Base-by-base conservation (phyloP, 208 protist species). In the Crithidia mellificae region DNA sequence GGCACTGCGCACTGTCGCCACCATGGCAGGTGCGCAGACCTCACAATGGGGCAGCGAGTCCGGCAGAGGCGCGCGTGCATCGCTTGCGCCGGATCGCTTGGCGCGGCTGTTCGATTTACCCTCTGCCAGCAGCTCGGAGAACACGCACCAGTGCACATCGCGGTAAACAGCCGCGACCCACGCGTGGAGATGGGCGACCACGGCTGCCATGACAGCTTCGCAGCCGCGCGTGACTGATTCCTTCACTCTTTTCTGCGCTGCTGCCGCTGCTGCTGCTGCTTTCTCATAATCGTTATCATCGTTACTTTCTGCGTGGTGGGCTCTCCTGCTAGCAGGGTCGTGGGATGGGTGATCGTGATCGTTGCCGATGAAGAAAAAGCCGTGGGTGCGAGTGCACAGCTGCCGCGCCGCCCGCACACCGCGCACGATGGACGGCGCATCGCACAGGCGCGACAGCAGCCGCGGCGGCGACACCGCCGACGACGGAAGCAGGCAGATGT, bases 401-500 rank as follows among this genome's bases (percentile, higher is more conserved):
- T 52, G 24, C 32, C 49, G 54, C 0, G 53, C 41, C 7, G 52
- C 43, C 9, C 4, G 43, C 32, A 71, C 52, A 2, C 65, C 65
- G 0, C 39, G 19, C 32, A 53, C 7, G 25, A 71, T 34, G 39
- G 52, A 54, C 41, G 52, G 65, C 29, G 32, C 44, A 11, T 62
- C 54, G 43, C 52, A 46, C 17, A 71, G 54, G 9, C 55, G 65
- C 19, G 14, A 20, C 41, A 54, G 65, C 52, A 71, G 20, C 43
- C 19, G 41, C 44, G 65, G n/a, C 12, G 65, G 46, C 24, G 41
- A 46, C 8, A 44, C 65, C 0, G 43, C 55, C 2, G 34, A 22
- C n/a, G 39, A 63, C 5, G 65, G 65, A 2, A 71, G 6, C 20
- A 71, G 43, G 54, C 65, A 71, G 1, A 71, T n/a, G 65, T 71